These are phyloP conservation scores for Trichosporon sp. DNA, from an alignment of 1,284 basidiomycete genomes.

Conservation along the genomic window DNA sequence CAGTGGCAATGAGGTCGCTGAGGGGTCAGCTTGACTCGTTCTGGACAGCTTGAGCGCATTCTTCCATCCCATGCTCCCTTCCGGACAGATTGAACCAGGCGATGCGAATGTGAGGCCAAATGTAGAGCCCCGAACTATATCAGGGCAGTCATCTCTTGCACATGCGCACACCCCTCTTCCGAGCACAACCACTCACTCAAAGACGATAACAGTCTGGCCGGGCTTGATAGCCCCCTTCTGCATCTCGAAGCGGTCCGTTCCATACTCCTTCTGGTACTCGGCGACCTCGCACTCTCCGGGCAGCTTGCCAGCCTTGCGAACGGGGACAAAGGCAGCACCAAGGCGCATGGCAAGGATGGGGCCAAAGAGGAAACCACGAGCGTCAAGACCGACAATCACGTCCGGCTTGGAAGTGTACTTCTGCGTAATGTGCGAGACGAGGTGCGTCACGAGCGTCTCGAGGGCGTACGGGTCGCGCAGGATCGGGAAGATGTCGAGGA, in stretches of 20 bases:
- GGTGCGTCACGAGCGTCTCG: constrained; percentile 85
- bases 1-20: constrained; percentile 89
- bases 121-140: too few relatives aligned
- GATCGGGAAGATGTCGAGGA: constrained; percentile 83
- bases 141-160: too few relatives aligned
- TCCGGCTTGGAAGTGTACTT: constrained; percentile 63
- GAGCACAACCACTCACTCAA: constrained; percentile 56
- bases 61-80: too few relatives aligned
- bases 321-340: constrained; percentile 92
- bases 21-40: neutral
- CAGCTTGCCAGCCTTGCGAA: constrained; percentile 89
- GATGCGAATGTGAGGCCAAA: too few relatives aligned
- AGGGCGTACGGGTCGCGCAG: constrained; percentile 75
- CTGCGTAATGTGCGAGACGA: constrained; percentile 79
- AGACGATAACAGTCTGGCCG: constrained; percentile 77
- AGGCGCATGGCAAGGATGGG: constrained; percentile 86
- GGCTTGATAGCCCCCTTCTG: constrained; percentile 77
- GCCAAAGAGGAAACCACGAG: constrained; percentile 91
- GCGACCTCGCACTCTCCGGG: constrained; percentile 76
- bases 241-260: constrained; percentile 86
- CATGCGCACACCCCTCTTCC: neutral
- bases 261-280: constrained; percentile 91
- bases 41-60: constrained; percentile 7
- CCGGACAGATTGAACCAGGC: too few relatives aligned
- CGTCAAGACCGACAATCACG: constrained; percentile 91